phyloP scores from a whole-genome alignment of 768 basidiomycete genomes.

The Lentinula detonsa region DNA sequence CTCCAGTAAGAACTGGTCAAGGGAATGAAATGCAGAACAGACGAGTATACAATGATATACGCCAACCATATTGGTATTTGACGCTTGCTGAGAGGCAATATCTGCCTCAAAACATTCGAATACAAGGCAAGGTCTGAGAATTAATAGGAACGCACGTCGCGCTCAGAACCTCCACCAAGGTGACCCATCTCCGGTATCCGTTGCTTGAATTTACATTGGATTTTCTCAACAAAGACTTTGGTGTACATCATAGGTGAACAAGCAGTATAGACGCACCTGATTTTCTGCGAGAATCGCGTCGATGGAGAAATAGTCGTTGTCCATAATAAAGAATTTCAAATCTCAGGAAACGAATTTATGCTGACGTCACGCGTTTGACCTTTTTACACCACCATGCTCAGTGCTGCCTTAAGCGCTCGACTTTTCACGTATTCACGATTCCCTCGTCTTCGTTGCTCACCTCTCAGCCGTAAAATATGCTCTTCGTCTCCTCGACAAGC shows the following conservation, averaged over 20 bases:
- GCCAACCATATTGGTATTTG: conserved; percentile 91
- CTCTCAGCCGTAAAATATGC: neutral
- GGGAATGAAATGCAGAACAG: conserved; percentile 10
- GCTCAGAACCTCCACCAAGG: conserved; percentile 79
- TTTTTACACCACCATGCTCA: neutral
- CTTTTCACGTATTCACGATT: neutral
- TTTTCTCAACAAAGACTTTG: conserved; percentile 47
- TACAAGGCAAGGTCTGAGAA: conserved; percentile 8
- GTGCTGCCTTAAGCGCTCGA: neutral
- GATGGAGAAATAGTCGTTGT: conserved; percentile 88
- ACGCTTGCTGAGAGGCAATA: conserved; percentile 67
- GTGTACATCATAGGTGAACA: neutral
- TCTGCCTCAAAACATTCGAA: conserved; percentile 38
- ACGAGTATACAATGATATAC: conserved; percentile 82
- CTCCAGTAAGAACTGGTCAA: neutral
- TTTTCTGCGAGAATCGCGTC: conserved; percentile 91
- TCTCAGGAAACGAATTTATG: neutral
- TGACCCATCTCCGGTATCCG: conserved; percentile 85
- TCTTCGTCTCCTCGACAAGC: conserved; percentile 14
- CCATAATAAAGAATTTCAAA: conserved; percentile 41
- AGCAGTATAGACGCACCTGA: conserved; percentile 40
- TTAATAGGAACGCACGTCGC: conserved; percentile 51
- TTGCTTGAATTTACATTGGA: conserved; percentile 89
- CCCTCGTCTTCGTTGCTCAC: neutral
- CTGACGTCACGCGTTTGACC: conserved; percentile 1